Evolutionary conservation across 257 asterid genomes (phyloP).

Genomic region (Orobanche coerulescens): DNA sequence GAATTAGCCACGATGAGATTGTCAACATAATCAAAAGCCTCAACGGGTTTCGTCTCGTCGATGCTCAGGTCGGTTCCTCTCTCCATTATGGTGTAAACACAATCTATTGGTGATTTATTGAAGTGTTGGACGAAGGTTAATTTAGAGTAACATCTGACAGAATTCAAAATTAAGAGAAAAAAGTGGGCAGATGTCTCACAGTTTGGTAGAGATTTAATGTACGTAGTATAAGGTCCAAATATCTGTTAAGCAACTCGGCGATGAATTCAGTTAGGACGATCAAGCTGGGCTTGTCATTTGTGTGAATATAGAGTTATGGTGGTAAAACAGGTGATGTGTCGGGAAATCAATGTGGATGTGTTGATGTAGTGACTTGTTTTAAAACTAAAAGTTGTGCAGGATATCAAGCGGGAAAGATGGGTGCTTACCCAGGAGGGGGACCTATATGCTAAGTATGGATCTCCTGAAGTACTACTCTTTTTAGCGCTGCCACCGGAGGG

Average conservation of each 20-base stretch:
- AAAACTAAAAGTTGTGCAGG: conserved; percentile 54
- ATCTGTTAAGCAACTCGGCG: background rate
- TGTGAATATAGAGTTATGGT: background rate
- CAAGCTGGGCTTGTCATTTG: background rate
- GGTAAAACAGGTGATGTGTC: background rate
- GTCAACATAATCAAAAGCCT: conserved; percentile 82
- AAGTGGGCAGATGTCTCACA: background rate
- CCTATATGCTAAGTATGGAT: conserved; percentile 56
- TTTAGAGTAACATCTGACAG: background rate
- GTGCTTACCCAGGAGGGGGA: conserved; percentile 78
- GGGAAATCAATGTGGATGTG: background rate
- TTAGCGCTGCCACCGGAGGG: conserved; percentile 75
- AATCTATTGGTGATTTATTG: background rate
- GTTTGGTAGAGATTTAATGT: background rate
- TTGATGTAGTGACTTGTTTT: conserved; percentile 10
- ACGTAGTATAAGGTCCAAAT: background rate
- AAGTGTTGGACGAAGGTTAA: background rate
- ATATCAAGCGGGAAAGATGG: conserved; percentile 77
- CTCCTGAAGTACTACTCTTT: conserved; percentile 82
- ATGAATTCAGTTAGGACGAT: background rate
- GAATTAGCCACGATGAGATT: conserved; percentile 71
- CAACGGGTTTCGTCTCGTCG: conserved; percentile 61
- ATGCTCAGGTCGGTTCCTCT: conserved; percentile 45
- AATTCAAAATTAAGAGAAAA: background rate
- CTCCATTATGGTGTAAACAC: background rate